Percentiles rank a stretch among this genome's conserved stretches.
Evolutionary conservation across 495 filamentous ascomycete species (phyloP).

Genomic region (Aspergillus funiculosus): DNA sequence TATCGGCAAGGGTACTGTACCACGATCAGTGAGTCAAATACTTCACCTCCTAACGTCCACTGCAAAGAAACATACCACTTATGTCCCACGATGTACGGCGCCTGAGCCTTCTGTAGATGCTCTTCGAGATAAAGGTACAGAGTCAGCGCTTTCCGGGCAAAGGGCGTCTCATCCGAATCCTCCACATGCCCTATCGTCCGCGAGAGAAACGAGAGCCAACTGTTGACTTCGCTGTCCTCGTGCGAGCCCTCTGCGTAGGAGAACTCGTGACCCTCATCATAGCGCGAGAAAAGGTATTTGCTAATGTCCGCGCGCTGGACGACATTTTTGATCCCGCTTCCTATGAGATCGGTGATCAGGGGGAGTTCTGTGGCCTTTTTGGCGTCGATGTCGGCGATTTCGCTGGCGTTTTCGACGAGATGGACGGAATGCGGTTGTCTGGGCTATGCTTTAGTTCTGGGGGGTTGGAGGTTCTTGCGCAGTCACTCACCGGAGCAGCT

Average conservation of each 20-base stretch:
- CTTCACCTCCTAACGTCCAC: background rate
- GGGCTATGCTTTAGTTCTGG: background rate
- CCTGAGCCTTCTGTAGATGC: constrained; percentile 2
- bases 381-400: no score
- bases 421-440: constrained; percentile 6
- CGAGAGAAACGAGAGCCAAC: background rate
- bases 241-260: constrained; percentile 2
- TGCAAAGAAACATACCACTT: constrained; percentile 14
- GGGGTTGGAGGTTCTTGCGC: no score
- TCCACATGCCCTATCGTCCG: no score
- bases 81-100: constrained; percentile 5
- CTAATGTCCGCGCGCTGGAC: background rate
- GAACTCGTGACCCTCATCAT: constrained; percentile 1
- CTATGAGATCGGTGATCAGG: constrained; percentile 2
- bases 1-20: constrained; percentile 12
- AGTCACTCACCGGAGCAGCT: constrained; percentile 7
- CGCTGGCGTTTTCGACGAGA: background rate
- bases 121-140: constrained; percentile 10
- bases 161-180: background rate
- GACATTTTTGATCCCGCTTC: background rate
- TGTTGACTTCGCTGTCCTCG: background rate
- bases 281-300: background rate
- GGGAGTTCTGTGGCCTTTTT: background rate
- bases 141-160: constrained; percentile 5
- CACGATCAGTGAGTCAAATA: no score